Evolutionary conservation across 2,329 filamentous ascomycete genomes (phyloP).

Genomic region (Huntiella omanensis): DNA sequence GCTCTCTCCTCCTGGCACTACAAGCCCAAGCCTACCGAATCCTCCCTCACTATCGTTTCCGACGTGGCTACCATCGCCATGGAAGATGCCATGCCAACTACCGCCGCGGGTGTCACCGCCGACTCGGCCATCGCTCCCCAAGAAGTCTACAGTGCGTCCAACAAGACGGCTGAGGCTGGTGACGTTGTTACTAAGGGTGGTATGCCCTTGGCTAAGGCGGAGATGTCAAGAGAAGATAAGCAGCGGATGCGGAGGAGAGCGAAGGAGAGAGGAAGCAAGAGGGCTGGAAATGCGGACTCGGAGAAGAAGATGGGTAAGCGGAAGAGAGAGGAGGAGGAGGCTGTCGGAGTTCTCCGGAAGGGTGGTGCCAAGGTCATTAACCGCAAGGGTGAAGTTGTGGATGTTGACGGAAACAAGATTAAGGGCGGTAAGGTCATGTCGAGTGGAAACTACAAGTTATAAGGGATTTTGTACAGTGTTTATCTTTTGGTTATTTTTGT

Average conservation of each 20-base stretch:
- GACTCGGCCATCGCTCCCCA: conserved; percentile 75
- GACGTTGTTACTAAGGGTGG: conserved; percentile 67
- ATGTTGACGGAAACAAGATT: conserved; percentile 66
- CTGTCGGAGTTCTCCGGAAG: conserved; percentile 55
- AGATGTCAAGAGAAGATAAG: conserved; percentile 80
- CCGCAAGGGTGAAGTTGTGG: conserved; percentile 67
- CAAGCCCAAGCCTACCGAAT: conserved; percentile 68
- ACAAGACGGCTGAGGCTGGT: conserved; percentile 35
- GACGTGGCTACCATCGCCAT: conserved; percentile 84
- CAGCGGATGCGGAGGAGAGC: conserved; percentile 54
- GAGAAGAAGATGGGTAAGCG: conserved; percentile 12
- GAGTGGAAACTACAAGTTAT: conserved; percentile 45
- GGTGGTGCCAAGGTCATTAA: conserved; percentile 85
- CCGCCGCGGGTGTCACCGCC: conserved; percentile 51
- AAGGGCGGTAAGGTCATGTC: conserved; percentile 30
- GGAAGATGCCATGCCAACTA: conserved; percentile 85
- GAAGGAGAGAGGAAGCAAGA: conserved; percentile 55
- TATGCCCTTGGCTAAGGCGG: conserved; percentile 58
- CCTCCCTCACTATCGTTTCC: conserved; percentile 68
- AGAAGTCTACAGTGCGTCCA: conserved; percentile 75
- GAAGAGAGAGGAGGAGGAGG: conserved; percentile 25
- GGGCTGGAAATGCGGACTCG: conserved; percentile 22
- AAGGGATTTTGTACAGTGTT: conserved; percentile 1
- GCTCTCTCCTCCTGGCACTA: conserved; percentile 87
- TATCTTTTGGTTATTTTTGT: conserved; percentile 1